Base-by-base conservation (phyloP, 768 basidiomycete species). In the Naganishia vishniacii region DNA sequence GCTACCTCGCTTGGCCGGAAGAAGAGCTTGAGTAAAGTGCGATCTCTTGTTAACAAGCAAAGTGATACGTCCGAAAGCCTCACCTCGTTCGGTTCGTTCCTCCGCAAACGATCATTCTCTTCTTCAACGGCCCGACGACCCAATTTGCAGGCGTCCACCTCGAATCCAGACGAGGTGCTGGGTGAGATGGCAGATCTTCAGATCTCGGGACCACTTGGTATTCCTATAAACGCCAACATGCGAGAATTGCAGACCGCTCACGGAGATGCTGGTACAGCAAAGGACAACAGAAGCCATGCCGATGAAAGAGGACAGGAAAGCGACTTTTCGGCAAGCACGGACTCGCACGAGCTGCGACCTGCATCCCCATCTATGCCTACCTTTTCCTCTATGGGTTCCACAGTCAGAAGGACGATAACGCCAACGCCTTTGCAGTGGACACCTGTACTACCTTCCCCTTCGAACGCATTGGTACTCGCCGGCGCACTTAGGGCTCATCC, bases 71-170 rank as follows among this genome's bases (percentile, higher is more conserved):
- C 28, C 0, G 49, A 51, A 16, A 31, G 48, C 29, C 23, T 20
- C 25, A 31, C 31, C 20, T 51, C 49, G 4, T 29, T 51, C 8
- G 49, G 49, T 51, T 51, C 49, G 20, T 51, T 51, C 31, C 49
- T 51, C n/a, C 49, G 49, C 9, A 51, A 51, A 32, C 49, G 32
- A 28, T 51, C 49, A 7, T 32, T 51, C 18, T 34, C 49, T n/a
- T 51, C 49, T 5, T 51, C 49, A 6, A 9, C 49, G 15, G 29
- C 49, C 1, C 49, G 49, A 13, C 29, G 49, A 20, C 49, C 49
- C 49, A 32, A 51, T 20, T 31, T 51, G 26, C 47, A 23, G 26
- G 26, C 4, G 18, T 15, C 26, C 3, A 31, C 29, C 49, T n/a
- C n/a, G 13, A 20, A 15, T 51, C n/a, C 20, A 51, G 31, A 51